These are phyloP conservation scores for Hippophae gyantsensis DNA, from an alignment of 306 rosid genomes.

Conservation along the genomic window DNA sequence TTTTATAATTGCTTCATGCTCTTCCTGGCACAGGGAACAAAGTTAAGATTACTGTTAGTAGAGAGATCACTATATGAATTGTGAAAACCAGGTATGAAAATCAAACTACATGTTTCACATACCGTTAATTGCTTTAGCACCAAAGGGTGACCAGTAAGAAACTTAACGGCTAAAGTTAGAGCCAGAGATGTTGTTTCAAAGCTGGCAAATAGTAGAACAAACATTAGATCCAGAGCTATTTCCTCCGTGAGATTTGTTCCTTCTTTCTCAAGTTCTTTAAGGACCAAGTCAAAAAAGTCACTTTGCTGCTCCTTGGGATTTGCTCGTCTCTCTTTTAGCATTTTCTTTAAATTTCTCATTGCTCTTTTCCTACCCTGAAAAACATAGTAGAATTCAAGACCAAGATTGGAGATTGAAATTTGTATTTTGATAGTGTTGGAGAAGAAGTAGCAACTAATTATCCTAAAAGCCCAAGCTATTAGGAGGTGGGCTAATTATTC, in stretches of 20 bases:
- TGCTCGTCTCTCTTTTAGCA: constrained; percentile 1
- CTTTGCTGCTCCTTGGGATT: not conserved
- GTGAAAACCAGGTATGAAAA: not conserved
- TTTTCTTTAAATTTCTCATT: not conserved
- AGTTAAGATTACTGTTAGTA: too few relatives aligned
- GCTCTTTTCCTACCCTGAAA: constrained; percentile 3
- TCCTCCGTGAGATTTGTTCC: not conserved
- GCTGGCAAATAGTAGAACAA: constrained; percentile 9
- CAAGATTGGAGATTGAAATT: not conserved
- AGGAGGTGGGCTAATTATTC: too few relatives aligned
- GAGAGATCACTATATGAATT: not conserved
- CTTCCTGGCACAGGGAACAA: constrained; percentile 7
- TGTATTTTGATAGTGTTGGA: too few relatives aligned
- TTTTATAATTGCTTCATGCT: constrained; percentile 9
- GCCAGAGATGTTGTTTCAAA: not conserved
- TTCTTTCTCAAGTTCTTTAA: constrained; percentile 9
- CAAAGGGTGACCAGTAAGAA: constrained; percentile 3
- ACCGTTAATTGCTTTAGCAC: constrained; percentile 8
- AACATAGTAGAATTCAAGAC: too few relatives aligned
- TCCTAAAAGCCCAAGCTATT: too few relatives aligned
- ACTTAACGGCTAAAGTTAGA: constrained; percentile 1
- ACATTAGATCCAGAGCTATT: not conserved
- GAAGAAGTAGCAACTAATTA: not conserved
- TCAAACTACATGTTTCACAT: not conserved
- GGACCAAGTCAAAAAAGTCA: constrained; percentile 12